These are phyloP conservation scores for Colletotrichum coccodes DNA, from an alignment of 2,329 filamentous ascomycete genomes.

Conservation along the genomic window DNA sequence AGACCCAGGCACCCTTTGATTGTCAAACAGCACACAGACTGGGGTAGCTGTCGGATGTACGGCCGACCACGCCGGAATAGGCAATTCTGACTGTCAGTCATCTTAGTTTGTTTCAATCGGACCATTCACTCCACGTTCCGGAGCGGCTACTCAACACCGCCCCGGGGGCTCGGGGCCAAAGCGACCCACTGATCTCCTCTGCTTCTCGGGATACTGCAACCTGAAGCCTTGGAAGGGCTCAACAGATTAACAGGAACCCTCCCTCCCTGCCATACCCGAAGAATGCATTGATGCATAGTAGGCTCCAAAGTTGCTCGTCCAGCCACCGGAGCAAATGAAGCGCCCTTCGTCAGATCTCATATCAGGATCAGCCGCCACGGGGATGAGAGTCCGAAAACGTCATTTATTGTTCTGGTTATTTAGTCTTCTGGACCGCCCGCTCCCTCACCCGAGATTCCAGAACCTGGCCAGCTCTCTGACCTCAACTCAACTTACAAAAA, in stretches of 20 bases:
- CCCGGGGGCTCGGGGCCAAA: constrained; percentile 9
- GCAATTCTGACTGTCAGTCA: constrained; percentile 12
- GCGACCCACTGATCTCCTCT: constrained; percentile 19
- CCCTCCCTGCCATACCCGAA: background rate
- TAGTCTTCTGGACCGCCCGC: background rate
- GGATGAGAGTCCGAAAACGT: background rate
- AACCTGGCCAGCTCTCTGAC: background rate
- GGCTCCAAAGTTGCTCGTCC: background rate
- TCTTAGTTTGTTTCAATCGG: background rate
- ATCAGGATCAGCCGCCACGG: background rate
- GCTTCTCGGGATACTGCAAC: constrained; percentile 21
- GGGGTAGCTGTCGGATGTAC: background rate
- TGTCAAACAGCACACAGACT: constrained; percentile 6
- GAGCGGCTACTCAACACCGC: background rate
- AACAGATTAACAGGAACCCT: background rate
- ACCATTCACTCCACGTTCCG: constrained; percentile 9
- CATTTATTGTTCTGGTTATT: background rate
- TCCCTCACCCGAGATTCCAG: background rate
- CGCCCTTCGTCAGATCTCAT: constrained; percentile 8
- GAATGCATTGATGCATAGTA: background rate
- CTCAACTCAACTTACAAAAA: too few species aligned
- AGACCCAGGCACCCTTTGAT: background rate
- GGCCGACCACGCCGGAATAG: constrained; percentile 4
- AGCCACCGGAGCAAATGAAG: background rate
- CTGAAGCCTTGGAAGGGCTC: background rate